These are phyloP conservation scores for Leccinum rimulosum DNA, from an alignment of 768 basidiomycete species.

Conservation along the genomic window DNA sequence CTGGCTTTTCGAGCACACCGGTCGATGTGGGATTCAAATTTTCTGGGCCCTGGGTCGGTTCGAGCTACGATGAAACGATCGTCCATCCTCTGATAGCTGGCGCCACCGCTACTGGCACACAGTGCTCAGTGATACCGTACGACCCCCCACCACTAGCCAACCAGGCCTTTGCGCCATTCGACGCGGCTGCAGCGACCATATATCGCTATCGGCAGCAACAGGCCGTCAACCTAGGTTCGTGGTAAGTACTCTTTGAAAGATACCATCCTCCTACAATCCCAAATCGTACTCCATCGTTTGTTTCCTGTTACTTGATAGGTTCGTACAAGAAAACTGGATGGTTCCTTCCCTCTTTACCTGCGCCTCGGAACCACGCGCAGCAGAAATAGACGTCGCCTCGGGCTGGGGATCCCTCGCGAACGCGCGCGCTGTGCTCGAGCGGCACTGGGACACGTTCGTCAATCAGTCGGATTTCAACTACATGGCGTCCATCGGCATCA, in stretches of 20 bases:
- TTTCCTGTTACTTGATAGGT: conserved; percentile 37
- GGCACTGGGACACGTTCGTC: conserved; percentile 77
- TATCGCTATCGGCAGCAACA: conserved; percentile 25
- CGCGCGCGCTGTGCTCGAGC: conserved; percentile 56
- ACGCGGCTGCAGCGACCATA: conserved; percentile 10
- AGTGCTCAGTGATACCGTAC: conserved; percentile 11
- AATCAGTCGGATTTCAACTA: conserved; percentile 62
- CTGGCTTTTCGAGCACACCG: background rate
- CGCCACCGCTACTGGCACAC: background rate
- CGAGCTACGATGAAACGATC: background rate
- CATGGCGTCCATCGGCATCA: conserved; percentile 55
- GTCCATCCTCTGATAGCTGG: background rate
- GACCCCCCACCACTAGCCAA: conserved; percentile 7
- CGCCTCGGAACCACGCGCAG: conserved; percentile 46
- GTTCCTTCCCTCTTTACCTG: conserved; percentile 61
- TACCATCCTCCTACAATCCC: background rate
- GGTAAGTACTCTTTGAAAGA: conserved; percentile 1
- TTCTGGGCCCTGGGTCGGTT: background rate
- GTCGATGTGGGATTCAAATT: background rate
- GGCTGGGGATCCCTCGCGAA: conserved; percentile 40
- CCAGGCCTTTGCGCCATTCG: conserved; percentile 16
- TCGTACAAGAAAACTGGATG: conserved; percentile 77
- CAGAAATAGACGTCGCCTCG: conserved; percentile 66
- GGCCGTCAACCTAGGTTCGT: conserved; percentile 22
- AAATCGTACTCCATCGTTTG: background rate